Conservation (phyloP, 441 rosid species). For the Erodium moschatum region DNA sequence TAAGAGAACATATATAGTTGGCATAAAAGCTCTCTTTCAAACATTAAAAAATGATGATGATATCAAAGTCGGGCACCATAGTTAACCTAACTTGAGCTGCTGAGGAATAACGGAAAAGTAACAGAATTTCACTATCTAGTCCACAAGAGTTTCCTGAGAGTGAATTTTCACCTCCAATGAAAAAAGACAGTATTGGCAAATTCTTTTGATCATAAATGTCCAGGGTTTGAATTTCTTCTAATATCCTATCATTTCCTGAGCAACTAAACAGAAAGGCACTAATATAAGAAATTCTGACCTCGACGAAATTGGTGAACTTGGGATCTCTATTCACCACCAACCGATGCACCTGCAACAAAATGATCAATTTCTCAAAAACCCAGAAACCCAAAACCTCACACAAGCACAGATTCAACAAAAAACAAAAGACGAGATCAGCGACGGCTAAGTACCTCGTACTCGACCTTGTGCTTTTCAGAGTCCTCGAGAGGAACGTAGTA, state of each 20-base stretch:
- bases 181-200: not conserved
- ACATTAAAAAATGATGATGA: not conserved
- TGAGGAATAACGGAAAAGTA: not conserved
- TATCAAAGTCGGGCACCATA: not conserved
- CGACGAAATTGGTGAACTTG: constrained; percentile 89
- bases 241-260: not conserved
- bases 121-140: not conserved
- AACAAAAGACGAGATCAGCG: not conserved
- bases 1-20: not conserved
- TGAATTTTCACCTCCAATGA: constrained; percentile 1
- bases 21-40: not conserved
- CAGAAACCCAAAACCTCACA: not conserved
- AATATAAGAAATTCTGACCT: constrained; percentile 38
- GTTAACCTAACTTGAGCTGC: not conserved
- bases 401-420: not conserved
- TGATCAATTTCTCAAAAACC: not conserved
- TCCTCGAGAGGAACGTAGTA: constrained; percentile 97
- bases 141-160: not conserved
- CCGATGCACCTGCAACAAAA: constrained; percentile 67
- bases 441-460: constrained; percentile 59
- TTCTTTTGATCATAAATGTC: not conserved
- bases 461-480: constrained; percentile 95
- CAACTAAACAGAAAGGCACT: not conserved
- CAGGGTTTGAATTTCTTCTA: not conserved
- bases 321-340: constrained; percentile 93